Evolutionary conservation across 2,329 filamentous ascomycete species (phyloP).

Genomic region (Fusarium aywerte): DNA sequence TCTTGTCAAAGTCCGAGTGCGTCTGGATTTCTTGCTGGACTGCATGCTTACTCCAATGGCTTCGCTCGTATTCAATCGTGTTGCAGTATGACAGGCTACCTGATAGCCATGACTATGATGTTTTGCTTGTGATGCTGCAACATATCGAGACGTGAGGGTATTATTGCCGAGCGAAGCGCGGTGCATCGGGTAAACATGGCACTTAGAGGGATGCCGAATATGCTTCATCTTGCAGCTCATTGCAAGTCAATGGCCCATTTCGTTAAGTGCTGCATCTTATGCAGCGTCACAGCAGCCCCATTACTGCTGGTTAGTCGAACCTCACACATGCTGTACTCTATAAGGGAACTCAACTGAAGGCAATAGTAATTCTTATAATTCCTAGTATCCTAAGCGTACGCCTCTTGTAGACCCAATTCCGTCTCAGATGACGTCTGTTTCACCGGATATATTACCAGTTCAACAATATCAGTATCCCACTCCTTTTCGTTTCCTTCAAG

Average conservation of each 20-base stretch:
- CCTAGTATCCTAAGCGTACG: slow-evolving; percentile 38
- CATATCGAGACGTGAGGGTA: not conserved
- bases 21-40: not conserved
- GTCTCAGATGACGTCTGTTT: slow-evolving; percentile 38
- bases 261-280: not conserved
- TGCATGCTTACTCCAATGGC: not conserved
- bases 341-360: not conserved
- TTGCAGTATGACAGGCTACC: slow-evolving; percentile 21
- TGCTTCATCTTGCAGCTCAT: not conserved
- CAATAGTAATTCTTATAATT: slow-evolving; percentile 30
- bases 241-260: not conserved
- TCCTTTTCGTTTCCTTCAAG: slow-evolving; percentile 17
- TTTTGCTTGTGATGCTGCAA: not conserved
- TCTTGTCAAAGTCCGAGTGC: not conserved
- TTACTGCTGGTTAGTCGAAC: not conserved
- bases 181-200: slow-evolving; percentile 9
- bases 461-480: slow-evolving; percentile 24
- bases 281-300: not conserved
- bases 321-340: not conserved
- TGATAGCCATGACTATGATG: slow-evolving; percentile 11
- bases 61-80: not conserved
- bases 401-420: slow-evolving; percentile 38
- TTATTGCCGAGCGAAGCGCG: slow-evolving; percentile 15
- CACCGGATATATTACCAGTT: slow-evolving; percentile 37
- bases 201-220: not conserved